A percentile compares a stretch with the other conserved stretches of the same genome.
Evolutionary conservation across 2,329 filamentous ascomycete species (phyloP).

Genomic region (Hymenoscyphus occultus): DNA sequence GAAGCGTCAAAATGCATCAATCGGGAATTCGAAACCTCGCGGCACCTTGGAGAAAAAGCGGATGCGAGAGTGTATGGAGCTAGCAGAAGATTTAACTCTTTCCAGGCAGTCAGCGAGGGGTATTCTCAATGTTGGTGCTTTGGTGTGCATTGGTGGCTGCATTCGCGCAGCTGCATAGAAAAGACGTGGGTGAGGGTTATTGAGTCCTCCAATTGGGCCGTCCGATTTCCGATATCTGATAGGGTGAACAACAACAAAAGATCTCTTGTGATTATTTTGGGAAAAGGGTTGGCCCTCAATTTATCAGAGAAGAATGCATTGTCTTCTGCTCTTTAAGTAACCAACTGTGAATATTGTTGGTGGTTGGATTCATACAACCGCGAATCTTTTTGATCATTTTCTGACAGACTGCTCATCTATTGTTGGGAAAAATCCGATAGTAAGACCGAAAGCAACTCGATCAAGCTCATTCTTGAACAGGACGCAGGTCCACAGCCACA

Average conservation of each 20-base stretch:
- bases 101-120: not conserved
- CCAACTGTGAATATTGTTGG: not conserved
- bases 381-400: not conserved
- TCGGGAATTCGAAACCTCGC: not conserved
- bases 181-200: not conserved
- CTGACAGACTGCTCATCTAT: not conserved
- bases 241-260: not conserved
- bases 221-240: not conserved
- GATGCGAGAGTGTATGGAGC: not conserved
- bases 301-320: not conserved
- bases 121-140: not conserved
- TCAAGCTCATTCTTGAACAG: not conserved
- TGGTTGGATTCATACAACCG: not conserved
- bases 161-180: not conserved
- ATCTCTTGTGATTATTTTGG: not conserved
- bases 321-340: not conserved
- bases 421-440: not conserved
- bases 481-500: conserved; percentile 1
- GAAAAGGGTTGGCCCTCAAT: not conserved
- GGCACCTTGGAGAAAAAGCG: not conserved
- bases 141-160: not conserved
- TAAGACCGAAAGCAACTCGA: not conserved
- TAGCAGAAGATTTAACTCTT: not conserved
- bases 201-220: not conserved
- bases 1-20: not conserved